Evolutionary conservation across 352 stramenopile genomes (phyloP).

Genomic region (Phytophthora agathidicida): DNA sequence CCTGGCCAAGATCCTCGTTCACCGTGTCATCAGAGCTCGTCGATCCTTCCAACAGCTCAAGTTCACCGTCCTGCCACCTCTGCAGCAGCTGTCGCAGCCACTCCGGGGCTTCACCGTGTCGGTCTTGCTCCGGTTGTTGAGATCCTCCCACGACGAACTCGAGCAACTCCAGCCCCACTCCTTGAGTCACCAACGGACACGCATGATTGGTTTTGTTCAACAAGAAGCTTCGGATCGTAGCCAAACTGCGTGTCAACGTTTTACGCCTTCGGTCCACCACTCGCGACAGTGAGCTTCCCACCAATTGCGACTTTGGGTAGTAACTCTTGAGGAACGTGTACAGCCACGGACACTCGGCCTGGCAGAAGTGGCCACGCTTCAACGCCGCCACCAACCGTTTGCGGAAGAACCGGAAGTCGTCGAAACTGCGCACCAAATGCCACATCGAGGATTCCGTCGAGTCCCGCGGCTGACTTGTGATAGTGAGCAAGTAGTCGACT

Average conservation of each 20-base stretch:
- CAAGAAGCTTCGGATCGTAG: slow-evolving; percentile 43
- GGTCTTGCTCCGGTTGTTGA: slow-evolving; percentile 5
- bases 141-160: slow-evolving; percentile 34
- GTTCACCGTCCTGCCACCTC: slow-evolving; percentile 32
- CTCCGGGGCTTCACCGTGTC: slow-evolving; percentile 19
- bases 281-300: slow-evolving; percentile 31
- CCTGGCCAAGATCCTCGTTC: slow-evolving; percentile 9
- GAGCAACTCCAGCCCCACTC: slow-evolving; percentile 36
- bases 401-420: slow-evolving; percentile 52
- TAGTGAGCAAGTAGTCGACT: slow-evolving; percentile 39
- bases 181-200: slow-evolving; percentile 34
- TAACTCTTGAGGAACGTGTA: slow-evolving; percentile 48
- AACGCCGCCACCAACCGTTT: slow-evolving; percentile 35
- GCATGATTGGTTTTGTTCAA: slow-evolving; percentile 44
- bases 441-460: slow-evolving; percentile 24
- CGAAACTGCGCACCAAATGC: slow-evolving; percentile 46
- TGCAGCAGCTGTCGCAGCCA: slow-evolving; percentile 28
- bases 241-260: slow-evolving; percentile 45
- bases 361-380: slow-evolving; percentile 37
- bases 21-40: slow-evolving; percentile 23
- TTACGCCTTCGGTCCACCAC: slow-evolving; percentile 42
- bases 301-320: slow-evolving; percentile 47
- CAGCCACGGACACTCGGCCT: slow-evolving; percentile 44
- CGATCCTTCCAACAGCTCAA: slow-evolving; percentile 15
- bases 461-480: slow-evolving; percentile 19